Percentiles rank a stretch among this genome's conserved stretches.
Evolutionary conservation across 2,329 filamentous ascomycete species (phyloP).

Genomic region (Gnomoniopsis sp.): DNA sequence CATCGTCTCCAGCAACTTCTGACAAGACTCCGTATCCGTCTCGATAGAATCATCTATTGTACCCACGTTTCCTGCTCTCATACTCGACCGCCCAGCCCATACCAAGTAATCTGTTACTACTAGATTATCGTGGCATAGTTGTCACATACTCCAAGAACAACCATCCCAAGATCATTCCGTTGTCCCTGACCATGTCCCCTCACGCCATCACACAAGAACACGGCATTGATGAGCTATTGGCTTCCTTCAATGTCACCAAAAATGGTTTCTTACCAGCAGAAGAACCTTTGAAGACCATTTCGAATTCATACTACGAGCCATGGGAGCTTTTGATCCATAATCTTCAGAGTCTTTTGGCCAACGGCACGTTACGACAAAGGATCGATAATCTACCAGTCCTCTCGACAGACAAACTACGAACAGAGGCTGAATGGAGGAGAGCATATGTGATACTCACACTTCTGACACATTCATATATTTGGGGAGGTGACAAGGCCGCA

Average conservation of each 20-base stretch:
- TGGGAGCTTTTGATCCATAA: constrained; percentile 73
- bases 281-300: constrained; percentile 61
- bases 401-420: constrained; percentile 58
- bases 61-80: not conserved
- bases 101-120: not conserved
- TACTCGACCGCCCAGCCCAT: not conserved
- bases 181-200: constrained; percentile 35
- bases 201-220: constrained; percentile 32
- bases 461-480: constrained; percentile 82
- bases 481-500: constrained; percentile 73
- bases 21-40: not conserved
- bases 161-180: not conserved
- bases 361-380: constrained; percentile 58
- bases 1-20: not conserved
- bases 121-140: not conserved
- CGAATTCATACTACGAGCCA: constrained; percentile 69
- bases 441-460: constrained; percentile 79
- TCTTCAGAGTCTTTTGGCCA: constrained; percentile 64
- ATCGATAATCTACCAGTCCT: constrained; percentile 68
- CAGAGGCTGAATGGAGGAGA: constrained; percentile 72
- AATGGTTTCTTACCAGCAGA: constrained; percentile 77
- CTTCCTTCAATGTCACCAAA: constrained; percentile 37
- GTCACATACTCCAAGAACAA: not conserved
- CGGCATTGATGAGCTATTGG: constrained; percentile 24
- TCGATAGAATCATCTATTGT: not conserved